Conservation (phyloP, 2,329 filamentous ascomycete species). For the Beauveria brongniartii region DNA sequence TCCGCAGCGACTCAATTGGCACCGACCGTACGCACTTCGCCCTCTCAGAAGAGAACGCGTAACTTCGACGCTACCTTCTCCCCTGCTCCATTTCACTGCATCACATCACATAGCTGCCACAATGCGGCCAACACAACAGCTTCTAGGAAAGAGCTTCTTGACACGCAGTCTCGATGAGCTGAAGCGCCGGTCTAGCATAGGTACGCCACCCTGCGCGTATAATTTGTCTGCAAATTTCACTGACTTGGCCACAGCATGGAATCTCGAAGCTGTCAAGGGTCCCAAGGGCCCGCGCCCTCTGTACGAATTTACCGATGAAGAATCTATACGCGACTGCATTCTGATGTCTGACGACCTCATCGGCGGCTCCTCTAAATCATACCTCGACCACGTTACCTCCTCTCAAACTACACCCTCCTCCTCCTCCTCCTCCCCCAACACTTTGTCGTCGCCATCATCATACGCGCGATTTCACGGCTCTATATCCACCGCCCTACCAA, state of each 20-base stretch:
- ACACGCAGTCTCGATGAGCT: conserved; percentile 53
- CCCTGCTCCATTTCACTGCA: not conserved
- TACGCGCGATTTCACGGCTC: conserved; percentile 79
- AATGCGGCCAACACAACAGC: conserved; percentile 40
- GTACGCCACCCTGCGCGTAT: conserved; percentile 26
- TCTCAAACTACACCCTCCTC: conserved; percentile 12
- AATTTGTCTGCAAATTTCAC: not conserved
- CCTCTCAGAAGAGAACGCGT: not conserved
- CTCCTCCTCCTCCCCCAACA: conserved; percentile 10
- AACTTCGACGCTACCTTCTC: not conserved
- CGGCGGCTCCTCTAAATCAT: conserved; percentile 72
- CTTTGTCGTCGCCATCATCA: conserved; percentile 17
- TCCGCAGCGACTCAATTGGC: not conserved
- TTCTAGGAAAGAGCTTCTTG: conserved; percentile 45
- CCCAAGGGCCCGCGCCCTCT: conserved; percentile 57
- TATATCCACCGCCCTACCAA: conserved; percentile 80
- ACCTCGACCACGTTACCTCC: conserved; percentile 55
- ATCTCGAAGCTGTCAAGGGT: conserved; percentile 59
- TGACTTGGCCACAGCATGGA: conserved; percentile 44
- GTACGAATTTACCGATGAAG: conserved; percentile 50
- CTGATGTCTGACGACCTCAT: conserved; percentile 81
- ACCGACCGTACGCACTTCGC: not conserved
- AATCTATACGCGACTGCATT: conserved; percentile 50
- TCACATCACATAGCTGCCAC: conserved; percentile 2
- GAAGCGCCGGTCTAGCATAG: conserved; percentile 46